Conservation (phyloP, 371 early-diverging fungal genomes). For the Haplosporangium sp. region DNA sequence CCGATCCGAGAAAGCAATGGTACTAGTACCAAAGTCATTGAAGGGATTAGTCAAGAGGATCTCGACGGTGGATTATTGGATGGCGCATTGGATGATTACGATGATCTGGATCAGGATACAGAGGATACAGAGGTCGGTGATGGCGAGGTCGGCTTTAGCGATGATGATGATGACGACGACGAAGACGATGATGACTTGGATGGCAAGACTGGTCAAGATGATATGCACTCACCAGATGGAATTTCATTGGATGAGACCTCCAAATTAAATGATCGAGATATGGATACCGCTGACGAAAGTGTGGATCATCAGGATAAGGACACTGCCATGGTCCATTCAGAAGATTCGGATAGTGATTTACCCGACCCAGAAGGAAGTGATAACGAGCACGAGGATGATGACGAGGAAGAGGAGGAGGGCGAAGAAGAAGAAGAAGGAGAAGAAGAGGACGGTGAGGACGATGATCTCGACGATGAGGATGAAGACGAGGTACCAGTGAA, state of each 20-base stretch:
- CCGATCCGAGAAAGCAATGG: constrained; percentile 6
- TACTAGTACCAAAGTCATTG: constrained; percentile 13
- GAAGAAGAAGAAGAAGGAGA: constrained; percentile 38
- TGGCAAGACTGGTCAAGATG: constrained; percentile 9
- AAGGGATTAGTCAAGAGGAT: constrained; percentile 44
- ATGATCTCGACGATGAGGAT: constrained; percentile 16
- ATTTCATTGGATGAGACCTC: constrained; percentile 11
- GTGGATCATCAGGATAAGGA: constrained; percentile 15
- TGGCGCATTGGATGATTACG: constrained; percentile 49
- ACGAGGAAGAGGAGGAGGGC: constrained; percentile 24
- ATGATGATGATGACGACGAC: constrained; percentile 45
- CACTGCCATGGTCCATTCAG: constrained; percentile 19
- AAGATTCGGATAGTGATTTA: constrained; percentile 51
- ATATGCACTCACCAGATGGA: constrained; percentile 17
- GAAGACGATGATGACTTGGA: constrained; percentile 37
- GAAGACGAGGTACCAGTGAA: constrained; percentile 25
- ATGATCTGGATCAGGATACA: constrained; percentile 52
- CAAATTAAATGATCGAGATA: constrained; percentile 29
- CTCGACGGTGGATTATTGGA: constrained; percentile 47
- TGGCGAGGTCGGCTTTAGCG: constrained; percentile 40
- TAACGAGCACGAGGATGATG: constrained; percentile 36
- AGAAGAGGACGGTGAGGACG: constrained; percentile 28
- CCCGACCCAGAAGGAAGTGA: constrained; percentile 46
- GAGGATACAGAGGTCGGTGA: constrained; percentile 53
- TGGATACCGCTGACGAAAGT: constrained; percentile 18